Conservation (phyloP, 2,329 filamentous ascomycete genomes). For the Trematosphaeria pertusa region DNA sequence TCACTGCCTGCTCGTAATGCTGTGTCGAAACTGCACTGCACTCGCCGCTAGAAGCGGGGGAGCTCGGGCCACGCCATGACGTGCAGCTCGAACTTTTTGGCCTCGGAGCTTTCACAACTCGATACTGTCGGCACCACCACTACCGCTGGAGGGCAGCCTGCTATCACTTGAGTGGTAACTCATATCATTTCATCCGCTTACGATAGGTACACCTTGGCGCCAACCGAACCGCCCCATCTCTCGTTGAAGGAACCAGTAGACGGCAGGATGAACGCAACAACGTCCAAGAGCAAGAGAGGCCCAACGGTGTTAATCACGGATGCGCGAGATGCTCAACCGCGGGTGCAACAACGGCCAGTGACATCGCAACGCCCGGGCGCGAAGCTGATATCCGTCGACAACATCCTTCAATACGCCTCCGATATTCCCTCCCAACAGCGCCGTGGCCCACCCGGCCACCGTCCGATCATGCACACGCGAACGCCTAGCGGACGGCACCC, state of each 20-base stretch:
- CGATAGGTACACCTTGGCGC: too few relatives aligned
- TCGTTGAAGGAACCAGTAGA: too few relatives aligned
- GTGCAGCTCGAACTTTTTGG: slow-evolving; percentile 4
- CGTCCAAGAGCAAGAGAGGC: slow-evolving; percentile 46
- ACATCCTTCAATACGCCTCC: slow-evolving; percentile 89
- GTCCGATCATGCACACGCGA: slow-evolving; percentile 56
- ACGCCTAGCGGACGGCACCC: slow-evolving; percentile 60
- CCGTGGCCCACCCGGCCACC: slow-evolving; percentile 68
- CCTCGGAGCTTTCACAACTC: slow-evolving; percentile 2
- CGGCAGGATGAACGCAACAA: slow-evolving; percentile 40
- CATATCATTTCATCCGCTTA: too few relatives aligned
- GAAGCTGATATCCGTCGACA: slow-evolving; percentile 87
- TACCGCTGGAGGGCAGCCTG: background rate
- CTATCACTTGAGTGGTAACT: too few relatives aligned
- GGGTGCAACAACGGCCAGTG: too few relatives aligned
- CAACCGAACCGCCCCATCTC: too few relatives aligned
- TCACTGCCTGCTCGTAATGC: too few relatives aligned
- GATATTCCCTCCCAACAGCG: slow-evolving; percentile 96
- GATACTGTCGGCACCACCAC: background rate
- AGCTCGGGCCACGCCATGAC: slow-evolving; percentile 7
- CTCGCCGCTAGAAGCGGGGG: background rate
- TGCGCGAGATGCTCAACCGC: slow-evolving; percentile 55
- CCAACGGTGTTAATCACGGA: slow-evolving; percentile 61
- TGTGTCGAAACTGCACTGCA: background rate
- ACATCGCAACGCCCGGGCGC: slow-evolving; percentile 53